A percentile compares a stretch with the other conserved stretches of the same genome.
Evolutionary conservation across 805 yeast genomes (phyloP).

Genomic region (Blastobotrys mokoenaii): DNA sequence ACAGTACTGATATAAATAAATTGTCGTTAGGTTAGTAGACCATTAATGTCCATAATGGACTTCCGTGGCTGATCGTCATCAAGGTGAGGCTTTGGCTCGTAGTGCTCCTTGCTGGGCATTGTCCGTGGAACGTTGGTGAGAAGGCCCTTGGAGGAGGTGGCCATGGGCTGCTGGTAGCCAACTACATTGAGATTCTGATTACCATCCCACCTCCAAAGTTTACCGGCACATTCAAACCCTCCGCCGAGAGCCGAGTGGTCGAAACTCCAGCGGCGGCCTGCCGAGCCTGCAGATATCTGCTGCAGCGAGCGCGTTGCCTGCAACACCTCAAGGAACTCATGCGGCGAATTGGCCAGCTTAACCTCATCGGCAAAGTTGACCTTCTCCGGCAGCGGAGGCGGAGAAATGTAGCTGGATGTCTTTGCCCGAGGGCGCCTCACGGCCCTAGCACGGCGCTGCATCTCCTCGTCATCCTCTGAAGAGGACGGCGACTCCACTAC

Average conservation of each 20-base stretch:
- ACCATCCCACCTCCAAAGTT: slow-evolving; percentile 34
- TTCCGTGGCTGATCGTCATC: background rate
- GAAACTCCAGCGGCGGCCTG: slow-evolving; percentile 19
- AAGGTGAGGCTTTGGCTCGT: background rate
- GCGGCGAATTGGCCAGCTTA: slow-evolving; percentile 20
- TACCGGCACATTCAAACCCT: slow-evolving; percentile 32
- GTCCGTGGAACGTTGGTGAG: background rate
- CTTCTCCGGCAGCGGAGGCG: slow-evolving; percentile 28
- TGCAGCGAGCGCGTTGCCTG: slow-evolving; percentile 36
- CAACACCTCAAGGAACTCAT: slow-evolving; percentile 32
- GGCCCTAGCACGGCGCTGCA: background rate
- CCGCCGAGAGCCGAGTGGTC: slow-evolving; percentile 22
- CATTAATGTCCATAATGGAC: background rate
- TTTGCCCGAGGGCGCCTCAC: slow-evolving; percentile 1
- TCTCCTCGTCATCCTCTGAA: slow-evolving; percentile 3
- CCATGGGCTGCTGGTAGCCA: slow-evolving; percentile 3
- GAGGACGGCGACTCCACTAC: slow-evolving; percentile 5
- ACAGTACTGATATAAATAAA: too few species aligned
- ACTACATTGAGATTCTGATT: slow-evolving; percentile 23
- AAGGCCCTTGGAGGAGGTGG: background rate
- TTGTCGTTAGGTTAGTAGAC: background rate
- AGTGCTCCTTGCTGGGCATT: background rate
- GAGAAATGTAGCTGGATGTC: slow-evolving; percentile 10
- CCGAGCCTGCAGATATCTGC: slow-evolving; percentile 27
- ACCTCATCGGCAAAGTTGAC: slow-evolving; percentile 20